Base-by-base conservation (phyloP, 352 stramenopile genomes). In the Phytophthora boehmeriae region DNA sequence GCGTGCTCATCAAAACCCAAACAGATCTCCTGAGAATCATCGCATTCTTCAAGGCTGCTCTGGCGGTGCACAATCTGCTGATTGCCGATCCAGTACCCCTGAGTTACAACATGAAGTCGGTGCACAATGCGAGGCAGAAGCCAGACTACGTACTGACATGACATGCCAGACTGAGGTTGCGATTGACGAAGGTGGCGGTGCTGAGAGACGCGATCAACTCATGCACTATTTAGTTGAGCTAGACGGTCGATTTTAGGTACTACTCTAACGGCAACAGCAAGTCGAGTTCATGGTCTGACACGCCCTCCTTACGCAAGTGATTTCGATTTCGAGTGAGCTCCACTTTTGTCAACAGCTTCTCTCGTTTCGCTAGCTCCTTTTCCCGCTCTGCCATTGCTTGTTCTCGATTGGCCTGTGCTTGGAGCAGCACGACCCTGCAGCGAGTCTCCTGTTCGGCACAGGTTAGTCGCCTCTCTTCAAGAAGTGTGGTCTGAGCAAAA, bases 41-140 rank as follows among this genome's bases (percentile, higher is more conserved):
- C 27, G n/a, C 11, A 2, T 45, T 50, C 2, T 56, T 71, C 25
- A 55, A 35, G 38, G 54, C 38, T 42, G 50, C 20, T 3, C 9
- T 2, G 9, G 65, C 71, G 16, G 5, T 71, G 0, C 60, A 71
- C 42, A 75, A 75, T 19, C 28, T 75, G 4, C 53, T 75, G 13
- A 42, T 75, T 43, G n/a, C 22, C 23, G 59, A 74, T 20, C 59
- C 66, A 5, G 8, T 75, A 8, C 51, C 59, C 2, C 20, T 13
- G 51, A 62, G 19, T 51, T 46, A 27, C 41, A 67, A 58, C 9
- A 62, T n/a, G 55, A 57, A 10, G n/a, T n/a, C n/a, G n/a, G n/a
- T n/a, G n/a, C n/a, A n/a, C n/a, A 62, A 14, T 34, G 55, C 19
- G 9, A 35, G 13, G 25, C 56, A 54, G n/a, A n/a, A n/a, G n/a